Evolutionary conservation across 2,329 filamentous ascomycete species (phyloP).

Genomic region (Arthrocladium fulminans): DNA sequence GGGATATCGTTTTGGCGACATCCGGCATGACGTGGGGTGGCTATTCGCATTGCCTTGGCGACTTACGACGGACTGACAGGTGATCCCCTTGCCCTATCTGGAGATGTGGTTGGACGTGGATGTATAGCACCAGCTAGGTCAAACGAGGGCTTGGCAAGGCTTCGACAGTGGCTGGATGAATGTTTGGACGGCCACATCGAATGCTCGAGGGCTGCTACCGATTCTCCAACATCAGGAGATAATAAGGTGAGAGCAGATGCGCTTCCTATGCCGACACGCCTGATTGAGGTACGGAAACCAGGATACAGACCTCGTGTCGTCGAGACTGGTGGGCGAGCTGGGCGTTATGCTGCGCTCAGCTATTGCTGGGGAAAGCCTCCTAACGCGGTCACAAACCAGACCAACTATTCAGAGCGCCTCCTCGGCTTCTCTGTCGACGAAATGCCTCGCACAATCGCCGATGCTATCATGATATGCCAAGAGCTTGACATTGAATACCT

Average conservation of each 20-base stretch:
- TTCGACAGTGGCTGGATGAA: no score
- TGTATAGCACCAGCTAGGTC: no score
- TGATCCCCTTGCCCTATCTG: no score
- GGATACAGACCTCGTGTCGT: neutral
- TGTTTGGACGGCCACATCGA: no score
- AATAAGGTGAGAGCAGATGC: constrained; percentile 36
- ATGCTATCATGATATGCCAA: constrained; percentile 9
- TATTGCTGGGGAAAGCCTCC: constrained; percentile 16
- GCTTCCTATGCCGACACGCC: constrained; percentile 37
- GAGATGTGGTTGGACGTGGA: no score
- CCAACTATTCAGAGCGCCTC: neutral
- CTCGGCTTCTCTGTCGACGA: neutral
- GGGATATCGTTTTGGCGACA: no score
- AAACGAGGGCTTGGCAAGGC: no score
- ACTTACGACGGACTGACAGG: no score
- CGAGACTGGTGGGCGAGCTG: neutral
- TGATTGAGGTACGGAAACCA: constrained; percentile 45
- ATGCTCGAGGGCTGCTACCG: no score
- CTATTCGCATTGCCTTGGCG: no score
- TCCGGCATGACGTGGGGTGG: no score
- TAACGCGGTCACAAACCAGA: neutral
- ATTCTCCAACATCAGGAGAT: no score
- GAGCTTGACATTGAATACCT: constrained; percentile 17
- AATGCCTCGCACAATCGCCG: constrained; percentile 10
- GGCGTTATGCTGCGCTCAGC: constrained; percentile 14